Evolutionary conservation across 2,329 filamentous ascomycete genomes (phyloP).

Genomic region (Fusarium praegraminearum): DNA sequence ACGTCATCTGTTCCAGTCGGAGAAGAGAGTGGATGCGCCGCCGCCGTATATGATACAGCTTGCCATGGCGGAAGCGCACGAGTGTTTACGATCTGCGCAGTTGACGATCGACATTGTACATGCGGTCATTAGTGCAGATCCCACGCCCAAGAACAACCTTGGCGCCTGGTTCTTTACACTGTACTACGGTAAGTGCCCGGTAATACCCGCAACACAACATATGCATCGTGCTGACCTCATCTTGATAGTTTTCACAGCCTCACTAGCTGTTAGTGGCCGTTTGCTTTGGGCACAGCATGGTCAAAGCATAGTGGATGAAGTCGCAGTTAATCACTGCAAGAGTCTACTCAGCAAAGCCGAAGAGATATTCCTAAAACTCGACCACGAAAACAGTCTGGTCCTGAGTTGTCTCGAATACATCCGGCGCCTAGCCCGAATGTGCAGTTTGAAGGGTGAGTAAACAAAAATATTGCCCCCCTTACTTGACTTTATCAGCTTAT

Average conservation of each 20-base stretch:
- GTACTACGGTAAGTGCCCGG: neutral
- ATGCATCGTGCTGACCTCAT: neutral
- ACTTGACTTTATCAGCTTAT: too few species aligned
- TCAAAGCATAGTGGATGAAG: neutral
- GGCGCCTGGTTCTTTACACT: neutral
- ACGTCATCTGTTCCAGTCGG: neutral
- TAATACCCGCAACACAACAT: too few species aligned
- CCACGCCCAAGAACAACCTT: neutral
- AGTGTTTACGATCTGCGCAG: neutral
- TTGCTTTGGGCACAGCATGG: slow-evolving; percentile 5
- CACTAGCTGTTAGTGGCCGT: neutral
- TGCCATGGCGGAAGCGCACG: neutral
- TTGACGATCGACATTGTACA: slow-evolving; percentile 3
- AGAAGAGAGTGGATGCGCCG: neutral
- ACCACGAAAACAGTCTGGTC: neutral
- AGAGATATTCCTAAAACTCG: neutral
- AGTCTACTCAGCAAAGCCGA: neutral
- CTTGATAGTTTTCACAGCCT: neutral
- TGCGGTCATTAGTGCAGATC: neutral
- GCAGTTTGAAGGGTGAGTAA: neutral
- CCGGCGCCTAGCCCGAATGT: neutral
- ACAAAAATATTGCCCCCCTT: too few species aligned
- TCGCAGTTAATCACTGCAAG: neutral
- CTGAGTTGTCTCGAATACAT: neutral
- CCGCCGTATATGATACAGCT: slow-evolving; percentile 1